A percentile compares a stretch with the other conserved stretches of the same genome.
These are phyloP conservation scores for Rhizopus microsporus DNA, from an alignment of 371 early-diverging fungal species.

Conservation along the genomic window DNA sequence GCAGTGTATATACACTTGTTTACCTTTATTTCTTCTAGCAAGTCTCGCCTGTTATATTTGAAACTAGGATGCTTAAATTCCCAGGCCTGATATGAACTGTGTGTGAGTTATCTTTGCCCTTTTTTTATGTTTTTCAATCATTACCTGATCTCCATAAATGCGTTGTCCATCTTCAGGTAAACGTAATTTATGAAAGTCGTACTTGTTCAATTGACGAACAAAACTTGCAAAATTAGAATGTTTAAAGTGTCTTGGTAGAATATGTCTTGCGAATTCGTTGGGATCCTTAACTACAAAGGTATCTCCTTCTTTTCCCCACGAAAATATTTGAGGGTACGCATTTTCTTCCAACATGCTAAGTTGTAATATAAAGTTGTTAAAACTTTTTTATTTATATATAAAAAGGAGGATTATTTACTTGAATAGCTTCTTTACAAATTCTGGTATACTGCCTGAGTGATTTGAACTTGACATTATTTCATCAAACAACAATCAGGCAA, in stretches of 20 bases:
- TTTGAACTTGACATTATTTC: slow-evolving; percentile 5
- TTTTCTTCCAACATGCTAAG: slow-evolving; percentile 69
- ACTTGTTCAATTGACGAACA: slow-evolving; percentile 95
- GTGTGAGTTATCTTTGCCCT: background rate
- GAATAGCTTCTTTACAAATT: slow-evolving; percentile 54
- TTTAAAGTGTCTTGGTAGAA: slow-evolving; percentile 88
- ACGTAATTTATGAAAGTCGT: slow-evolving; percentile 84
- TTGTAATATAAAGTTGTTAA: background rate
- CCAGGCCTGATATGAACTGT: slow-evolving; percentile 54
- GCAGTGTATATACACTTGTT: background rate
- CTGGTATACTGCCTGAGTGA: slow-evolving; percentile 34
- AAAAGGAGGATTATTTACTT: slow-evolving; percentile 21
- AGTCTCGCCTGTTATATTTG: slow-evolving; percentile 59
- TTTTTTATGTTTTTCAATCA: background rate
- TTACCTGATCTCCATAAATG: slow-evolving; percentile 69
- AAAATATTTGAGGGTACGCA: slow-evolving; percentile 59
- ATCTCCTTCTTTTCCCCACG: slow-evolving; percentile 80
- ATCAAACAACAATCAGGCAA: no score
- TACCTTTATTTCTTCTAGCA: slow-evolving; percentile 63
- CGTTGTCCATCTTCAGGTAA: slow-evolving; percentile 58
- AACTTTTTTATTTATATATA: background rate
- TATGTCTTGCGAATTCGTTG: slow-evolving; percentile 67
- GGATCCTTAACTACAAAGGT: slow-evolving; percentile 85
- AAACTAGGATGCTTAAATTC: slow-evolving; percentile 80
- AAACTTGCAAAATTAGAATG: slow-evolving; percentile 94